A percentile compares a stretch with the other conserved stretches of the same genome.
These are phyloP conservation scores for Penicillium italicum DNA, from an alignment of 2,329 filamentous ascomycete genomes.

Conservation along the genomic window DNA sequence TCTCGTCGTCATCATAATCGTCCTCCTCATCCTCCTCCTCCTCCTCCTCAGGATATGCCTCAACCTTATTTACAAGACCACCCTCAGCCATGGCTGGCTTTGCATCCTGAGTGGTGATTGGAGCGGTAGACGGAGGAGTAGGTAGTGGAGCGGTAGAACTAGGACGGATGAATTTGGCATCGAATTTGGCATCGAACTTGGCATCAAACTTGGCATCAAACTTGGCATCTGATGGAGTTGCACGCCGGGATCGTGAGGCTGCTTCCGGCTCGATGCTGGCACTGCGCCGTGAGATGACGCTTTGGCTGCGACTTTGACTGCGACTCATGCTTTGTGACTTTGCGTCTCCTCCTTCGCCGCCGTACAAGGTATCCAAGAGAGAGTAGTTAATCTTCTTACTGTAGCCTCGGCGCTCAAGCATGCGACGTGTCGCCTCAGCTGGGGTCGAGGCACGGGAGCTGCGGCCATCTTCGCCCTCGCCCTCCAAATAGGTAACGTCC, in stretches of 20 bases:
- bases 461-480: conserved; percentile 57
- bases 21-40: conserved; percentile 30
- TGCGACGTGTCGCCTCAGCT: conserved; percentile 65
- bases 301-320: conserved; percentile 36
- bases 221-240: conserved; percentile 18
- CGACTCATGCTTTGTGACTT: conserved; percentile 30
- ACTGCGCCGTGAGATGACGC: conserved; percentile 31
- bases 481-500: conserved; percentile 45
- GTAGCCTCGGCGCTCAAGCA: conserved; percentile 64
- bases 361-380: conserved; percentile 39
- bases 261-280: conserved; percentile 26
- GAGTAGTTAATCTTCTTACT: conserved; percentile 72
- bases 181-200: conserved; percentile 19
- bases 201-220: conserved; percentile 21
- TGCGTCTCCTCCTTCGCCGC: conserved; percentile 33
- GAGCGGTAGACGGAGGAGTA: conserved; percentile 1
- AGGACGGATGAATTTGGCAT: conserved; percentile 17
- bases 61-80: neutral
- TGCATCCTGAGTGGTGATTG: neutral
- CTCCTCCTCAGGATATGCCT: conserved; percentile 19
- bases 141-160: conserved; percentile 1
- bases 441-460: conserved; percentile 64
- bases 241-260: conserved; percentile 12
- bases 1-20: conserved; percentile 31
- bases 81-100: neutral